Percentiles rank a stretch among this genome's conserved stretches.
phyloP scores from a whole-genome alignment of 2,329 filamentous ascomycete species.

The Davidsoniella virescens region DNA sequence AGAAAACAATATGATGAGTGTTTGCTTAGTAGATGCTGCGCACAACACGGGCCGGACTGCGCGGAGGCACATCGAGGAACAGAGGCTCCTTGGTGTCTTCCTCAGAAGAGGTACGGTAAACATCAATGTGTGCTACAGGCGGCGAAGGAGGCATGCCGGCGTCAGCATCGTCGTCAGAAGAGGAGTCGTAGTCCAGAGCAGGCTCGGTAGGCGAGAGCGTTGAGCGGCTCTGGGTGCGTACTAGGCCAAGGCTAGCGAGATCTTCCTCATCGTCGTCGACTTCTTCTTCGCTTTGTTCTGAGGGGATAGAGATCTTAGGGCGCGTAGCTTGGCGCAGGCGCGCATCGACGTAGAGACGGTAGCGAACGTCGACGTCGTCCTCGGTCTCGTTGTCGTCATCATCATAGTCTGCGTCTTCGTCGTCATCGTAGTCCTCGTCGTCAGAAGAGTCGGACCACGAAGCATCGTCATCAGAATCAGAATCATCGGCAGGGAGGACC shows the following conservation, averaged over 20 bases:
- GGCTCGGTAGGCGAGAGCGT: conserved; percentile 52
- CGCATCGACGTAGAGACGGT: not conserved
- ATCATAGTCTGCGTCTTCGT: conserved; percentile 1
- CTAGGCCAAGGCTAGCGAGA: conserved; percentile 48
- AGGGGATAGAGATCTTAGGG: not conserved
- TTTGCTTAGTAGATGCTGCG: conserved; percentile 1
- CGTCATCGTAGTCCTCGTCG: conserved; percentile 7
- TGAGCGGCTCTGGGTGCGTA: conserved; percentile 47
- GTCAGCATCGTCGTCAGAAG: conserved; percentile 49
- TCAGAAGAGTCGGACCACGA: conserved; percentile 15
- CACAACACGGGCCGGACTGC: conserved; percentile 34
- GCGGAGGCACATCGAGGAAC: conserved; percentile 24
- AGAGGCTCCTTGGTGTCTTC: conserved; percentile 5
- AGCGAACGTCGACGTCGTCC: conserved; percentile 28
- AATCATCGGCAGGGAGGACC: conserved; percentile 24
- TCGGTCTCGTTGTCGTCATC: conserved; percentile 19
- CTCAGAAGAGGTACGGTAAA: conserved; percentile 6
- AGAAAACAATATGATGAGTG: conserved; percentile 7
- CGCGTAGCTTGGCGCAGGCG: not conserved
- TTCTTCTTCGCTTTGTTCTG: conserved; percentile 23
- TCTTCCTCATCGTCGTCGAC: conserved; percentile 46
- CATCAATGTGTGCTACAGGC: conserved; percentile 27
- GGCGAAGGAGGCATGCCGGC: conserved; percentile 56
- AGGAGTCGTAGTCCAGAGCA: conserved; percentile 50
- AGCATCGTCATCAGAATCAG: not conserved